Conservation (phyloP, 2,329 filamentous ascomycete species). For the Colletotrichum australisinense region DNA sequence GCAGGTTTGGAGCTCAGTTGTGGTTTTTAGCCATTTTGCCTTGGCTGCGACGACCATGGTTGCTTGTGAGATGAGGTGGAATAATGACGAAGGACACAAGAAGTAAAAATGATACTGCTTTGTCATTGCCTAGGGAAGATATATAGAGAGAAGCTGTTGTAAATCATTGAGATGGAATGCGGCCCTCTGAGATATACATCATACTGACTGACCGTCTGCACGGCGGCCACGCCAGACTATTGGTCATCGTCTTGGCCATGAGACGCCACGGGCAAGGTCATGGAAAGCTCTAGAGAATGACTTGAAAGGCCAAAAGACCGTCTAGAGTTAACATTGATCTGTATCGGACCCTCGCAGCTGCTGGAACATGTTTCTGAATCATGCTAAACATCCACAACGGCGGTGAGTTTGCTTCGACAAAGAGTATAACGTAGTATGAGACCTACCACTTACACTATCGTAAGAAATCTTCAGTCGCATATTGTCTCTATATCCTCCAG, state of each 20-base stretch:
- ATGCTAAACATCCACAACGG: background rate
- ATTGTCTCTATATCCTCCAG: background rate
- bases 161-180: background rate
- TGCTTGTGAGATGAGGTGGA: background rate
- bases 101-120: too few species aligned
- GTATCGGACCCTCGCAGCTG: background rate
- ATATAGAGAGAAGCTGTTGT: background rate
- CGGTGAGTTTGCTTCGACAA: background rate
- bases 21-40: background rate
- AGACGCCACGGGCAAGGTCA: background rate
- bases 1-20: slow-evolving; percentile 3
- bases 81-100: background rate
- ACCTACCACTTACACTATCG: background rate
- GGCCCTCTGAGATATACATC: background rate
- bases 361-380: background rate
- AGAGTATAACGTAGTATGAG: background rate
- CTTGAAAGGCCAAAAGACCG: background rate
- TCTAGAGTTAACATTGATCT: too few species aligned
- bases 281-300: background rate
- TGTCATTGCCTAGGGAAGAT: background rate
- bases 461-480: background rate
- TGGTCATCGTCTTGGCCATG: background rate
- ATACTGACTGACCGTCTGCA: background rate
- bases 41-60: background rate
- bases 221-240: background rate